Evolutionary conservation across 2,329 filamentous ascomycete genomes (phyloP), one percentile per base, ranked within the genome.

Genomic region (Trichophyton mentagrophytes): DNA sequence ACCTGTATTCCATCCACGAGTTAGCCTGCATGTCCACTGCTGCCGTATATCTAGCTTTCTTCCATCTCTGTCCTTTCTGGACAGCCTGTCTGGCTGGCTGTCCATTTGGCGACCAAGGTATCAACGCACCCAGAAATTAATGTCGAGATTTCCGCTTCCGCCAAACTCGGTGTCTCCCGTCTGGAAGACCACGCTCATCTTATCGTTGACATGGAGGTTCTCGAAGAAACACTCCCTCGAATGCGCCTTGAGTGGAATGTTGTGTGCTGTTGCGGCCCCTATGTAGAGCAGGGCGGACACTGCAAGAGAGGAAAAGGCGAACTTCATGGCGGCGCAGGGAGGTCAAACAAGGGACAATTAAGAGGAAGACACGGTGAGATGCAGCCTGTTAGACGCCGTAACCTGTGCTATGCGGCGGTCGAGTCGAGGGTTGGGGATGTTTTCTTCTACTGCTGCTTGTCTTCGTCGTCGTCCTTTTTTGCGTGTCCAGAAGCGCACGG

Each of bases 151-250:
- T 38, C 92, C 92, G 61, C 90, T 91, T 59, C 88, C 89, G 58
- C 92, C 92, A 76, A 96, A 96, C 74, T 99, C 93, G 67, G 92
- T 82, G 74, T 99, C 93, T 72, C 93, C 93, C 62, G 97, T 92
- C 79, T 97, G 93, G 81, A 95, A 99, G 33, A 91, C 95, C 63
- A 99, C 91, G 7, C 90, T 96, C 93, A 99, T 99, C 76, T 87
- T 89, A 79, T 99, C 93, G 75, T 96, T 93, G 73, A 82, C 84
- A 79, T 95, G 92, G 63, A 99, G 85, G 68, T 80, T 77, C 79
- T 99, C 93, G 80, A 96, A 89, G 82, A 97, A 99, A 80, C 93
- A 99, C 80, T 99, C 93, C 77, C 90, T 85, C 71, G 90, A 89
- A 77, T 99, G 90, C 68, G 91, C 87, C 65, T 87, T 87, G 70